phyloP scores from a whole-genome alignment of 495 filamentous ascomycete genomes.

The Bombardia bombarda region DNA sequence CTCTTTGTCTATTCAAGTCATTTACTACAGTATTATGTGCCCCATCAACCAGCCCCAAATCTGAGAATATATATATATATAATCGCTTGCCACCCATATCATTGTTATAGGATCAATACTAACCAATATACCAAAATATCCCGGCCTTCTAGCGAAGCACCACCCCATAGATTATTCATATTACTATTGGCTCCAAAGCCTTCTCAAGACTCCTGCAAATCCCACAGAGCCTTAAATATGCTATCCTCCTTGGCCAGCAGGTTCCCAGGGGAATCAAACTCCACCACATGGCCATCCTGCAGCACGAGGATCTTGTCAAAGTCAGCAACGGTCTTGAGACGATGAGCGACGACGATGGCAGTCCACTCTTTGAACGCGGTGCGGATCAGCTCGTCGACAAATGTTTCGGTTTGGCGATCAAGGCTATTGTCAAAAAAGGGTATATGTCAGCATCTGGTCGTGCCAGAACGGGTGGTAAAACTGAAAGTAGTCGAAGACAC shows the following conservation, averaged over 20 bases:
- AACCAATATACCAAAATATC: no score
- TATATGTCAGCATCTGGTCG: background rate
- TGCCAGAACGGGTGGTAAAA: no score
- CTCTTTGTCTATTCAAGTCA: no score
- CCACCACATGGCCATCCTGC: conserved; percentile 27
- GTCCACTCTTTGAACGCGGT: conserved; percentile 34
- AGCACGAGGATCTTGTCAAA: conserved; percentile 35
- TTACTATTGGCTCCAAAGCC: no score
- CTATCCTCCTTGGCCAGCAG: conserved; percentile 9
- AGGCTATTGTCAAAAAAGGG: conserved; percentile 19
- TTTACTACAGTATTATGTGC: no score
- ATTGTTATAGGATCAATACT: no score
- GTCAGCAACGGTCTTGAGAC: conserved; percentile 32
- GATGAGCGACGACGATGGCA: conserved; percentile 35
- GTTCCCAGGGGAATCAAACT: conserved; percentile 19
- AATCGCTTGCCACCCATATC: no score
- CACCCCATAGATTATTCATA: no score
- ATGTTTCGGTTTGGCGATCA: conserved; percentile 30
- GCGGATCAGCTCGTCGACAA: conserved; percentile 32
- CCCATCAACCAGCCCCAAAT: no score
- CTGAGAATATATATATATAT: no score
- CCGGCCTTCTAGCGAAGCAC: no score
- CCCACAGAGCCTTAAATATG: conserved; percentile 3
- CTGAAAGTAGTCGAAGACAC: background rate
- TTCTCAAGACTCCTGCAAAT: conserved; percentile 1